Conservation (phyloP, 2,329 filamentous ascomycete genomes). For the Penicillium sp. region DNA sequence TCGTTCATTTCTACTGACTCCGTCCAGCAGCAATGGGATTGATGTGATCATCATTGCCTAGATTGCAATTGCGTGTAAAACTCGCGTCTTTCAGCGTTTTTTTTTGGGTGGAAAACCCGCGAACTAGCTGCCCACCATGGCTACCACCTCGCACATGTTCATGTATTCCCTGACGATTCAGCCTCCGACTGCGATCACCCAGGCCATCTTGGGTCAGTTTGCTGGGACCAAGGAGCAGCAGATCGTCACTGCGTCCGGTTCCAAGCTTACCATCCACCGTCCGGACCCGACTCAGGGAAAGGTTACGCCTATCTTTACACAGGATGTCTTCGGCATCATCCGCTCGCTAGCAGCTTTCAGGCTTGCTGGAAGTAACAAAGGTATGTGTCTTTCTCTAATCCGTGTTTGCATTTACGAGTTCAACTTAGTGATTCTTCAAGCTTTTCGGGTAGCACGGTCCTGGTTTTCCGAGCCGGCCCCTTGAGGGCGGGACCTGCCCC, state of each 20-base stretch:
- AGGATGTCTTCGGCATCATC: constrained; percentile 96
- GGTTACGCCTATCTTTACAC: constrained; percentile 79
- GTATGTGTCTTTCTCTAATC: constrained; percentile 60
- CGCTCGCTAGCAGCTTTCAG: constrained; percentile 84
- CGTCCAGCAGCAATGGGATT: constrained; percentile 37
- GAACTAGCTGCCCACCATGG: constrained; percentile 62
- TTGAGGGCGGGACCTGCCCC: constrained; percentile 34
- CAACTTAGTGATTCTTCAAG: constrained; percentile 72
- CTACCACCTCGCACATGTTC: constrained; percentile 97
- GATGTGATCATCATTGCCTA: constrained; percentile 28
- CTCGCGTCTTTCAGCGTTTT: constrained; percentile 8
- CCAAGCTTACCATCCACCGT: constrained; percentile 80
- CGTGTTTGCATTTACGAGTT: constrained; percentile 32
- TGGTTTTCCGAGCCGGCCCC: constrained; percentile 30
- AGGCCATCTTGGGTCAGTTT: constrained; percentile 93
- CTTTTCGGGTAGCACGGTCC: constrained; percentile 55
- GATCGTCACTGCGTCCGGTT: constrained; percentile 90
- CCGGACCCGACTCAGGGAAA: constrained; percentile 84
- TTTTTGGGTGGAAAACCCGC: constrained; percentile 16
- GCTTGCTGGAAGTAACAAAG: constrained; percentile 90
- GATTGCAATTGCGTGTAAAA: constrained; percentile 29
- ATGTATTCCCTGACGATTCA: constrained; percentile 97
- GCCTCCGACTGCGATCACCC: constrained; percentile 81
- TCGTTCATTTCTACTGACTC: constrained; percentile 19
- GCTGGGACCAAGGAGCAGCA: constrained; percentile 96